Base-by-base conservation (phyloP, 2,329 filamentous ascomycete genomes). In the Trichophyton equinum region DNA sequence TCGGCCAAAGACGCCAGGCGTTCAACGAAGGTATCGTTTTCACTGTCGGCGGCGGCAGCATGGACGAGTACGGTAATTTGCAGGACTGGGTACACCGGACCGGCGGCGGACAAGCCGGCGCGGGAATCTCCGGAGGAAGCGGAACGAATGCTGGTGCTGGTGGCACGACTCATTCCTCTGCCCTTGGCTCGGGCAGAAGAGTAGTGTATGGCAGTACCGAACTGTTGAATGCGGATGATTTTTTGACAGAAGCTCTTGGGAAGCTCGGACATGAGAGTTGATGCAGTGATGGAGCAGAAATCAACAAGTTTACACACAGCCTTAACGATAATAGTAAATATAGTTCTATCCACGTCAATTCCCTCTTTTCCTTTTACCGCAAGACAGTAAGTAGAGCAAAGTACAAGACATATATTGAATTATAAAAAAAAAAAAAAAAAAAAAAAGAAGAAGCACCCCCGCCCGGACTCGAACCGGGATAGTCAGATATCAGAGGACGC, bases 21-120 rank as follows among this genome's bases (percentile, higher is more conserved):
- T 96, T 92, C 74, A 88, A 84, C 57, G 91, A 96, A 69, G 89
- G 90, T 0, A 86, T 96, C 60, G 89, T 96, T n/a, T 96, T 96
- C 71, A 92, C 89, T 0, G 90, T 95, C 2, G 94, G 94, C 3
- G 94, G 95, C 55, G 94, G 94, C 47, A 96, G 91, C 71, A 97
- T 99, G 89, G 94, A 99, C 68, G 94, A 99, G 73, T 99, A 97
- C 72, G 92, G 91, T 20, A 99, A 99, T 74, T 73, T 99, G 71
- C 90, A 96, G 72, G 94, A 97, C 71, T 99, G 94, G 94, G 90
- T 92, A 4, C 85, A 84, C 72, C 82, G 92, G 65, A 91, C 89
- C 3, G 80, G 76, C 58, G 77, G 77, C 46, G 74, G 72, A 56
- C 79, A 80, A 56, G 84, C 84, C 13, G 75, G 75, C 40, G 78